Evolutionary conservation across 345 rosid species (phyloP), one percentile per base, ranked within the genome.

Genomic region (Rhizophora mangle): DNA sequence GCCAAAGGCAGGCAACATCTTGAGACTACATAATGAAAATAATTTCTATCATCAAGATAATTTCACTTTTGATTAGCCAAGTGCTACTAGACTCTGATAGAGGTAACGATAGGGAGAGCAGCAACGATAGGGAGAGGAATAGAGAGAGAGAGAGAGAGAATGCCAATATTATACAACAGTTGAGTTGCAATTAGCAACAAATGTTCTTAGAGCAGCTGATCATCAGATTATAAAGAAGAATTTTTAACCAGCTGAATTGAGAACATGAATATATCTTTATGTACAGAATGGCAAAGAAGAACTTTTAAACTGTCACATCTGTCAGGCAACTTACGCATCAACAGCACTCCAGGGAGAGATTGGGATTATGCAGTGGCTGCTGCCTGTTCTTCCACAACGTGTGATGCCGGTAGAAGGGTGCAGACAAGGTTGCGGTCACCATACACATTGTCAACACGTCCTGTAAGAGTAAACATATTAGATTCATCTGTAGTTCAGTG

Each of bases 371-470:
- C 98, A 32, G 86, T 88, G 20, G 97, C 98, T 34, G 90, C 98
- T 24, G 87, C 96, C 79, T 76, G 81, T 77, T 92, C 98, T 79
- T 96, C 99, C 0, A 64, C 85, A 73, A 60, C 72, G 63, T 81
- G 90, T 24, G 89, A 78, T 4, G 78, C 93, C 18, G 97, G 78
- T 13, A 76, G 96, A 71, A 96, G 98, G 71, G 97, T 96, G 82
- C 97, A 90, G 72, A 87, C 69, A 70, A 96, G 91, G 75, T 96
- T 89, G 84, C 98, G 92, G 78, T 96, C 99, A 37, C 99, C 98
- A 51, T 96, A 92, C 47, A 96, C 98, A 62, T 96, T 96, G 84
- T 92, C 97, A 47, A 92, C 92, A 8, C 99, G 99, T 54, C 99
- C 99, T 90, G 9, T 19, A 49, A 52, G 22, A 60, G 53, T 31